Percentiles rank a stretch among this genome's conserved stretches.
Conservation (phyloP, 2,329 filamentous ascomycete genomes). For the Chrysoporthe cubensis region DNA sequence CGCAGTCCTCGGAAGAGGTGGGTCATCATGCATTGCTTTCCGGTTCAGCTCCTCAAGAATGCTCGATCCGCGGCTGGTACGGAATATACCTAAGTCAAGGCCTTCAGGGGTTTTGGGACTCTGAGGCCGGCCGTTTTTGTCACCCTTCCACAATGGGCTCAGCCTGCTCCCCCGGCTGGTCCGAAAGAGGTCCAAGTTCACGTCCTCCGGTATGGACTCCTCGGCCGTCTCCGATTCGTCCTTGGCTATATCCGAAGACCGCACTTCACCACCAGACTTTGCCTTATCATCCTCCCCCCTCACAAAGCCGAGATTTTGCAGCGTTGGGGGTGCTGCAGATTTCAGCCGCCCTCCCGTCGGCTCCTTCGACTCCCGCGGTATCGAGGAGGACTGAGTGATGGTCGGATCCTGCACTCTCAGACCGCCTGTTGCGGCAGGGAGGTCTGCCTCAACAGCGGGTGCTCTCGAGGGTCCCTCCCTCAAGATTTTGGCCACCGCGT, state of each 20-base stretch:
- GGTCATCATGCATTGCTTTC: neutral
- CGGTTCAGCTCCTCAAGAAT: constrained; percentile 16
- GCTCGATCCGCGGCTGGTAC: constrained; percentile 6
- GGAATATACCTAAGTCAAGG: constrained; percentile 11
- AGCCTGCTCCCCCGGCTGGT: constrained; percentile 23
- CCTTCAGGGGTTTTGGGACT: constrained; percentile 9
- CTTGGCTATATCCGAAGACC: neutral
- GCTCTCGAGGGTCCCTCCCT: neutral
- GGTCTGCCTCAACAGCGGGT: neutral
- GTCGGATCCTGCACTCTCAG: neutral
- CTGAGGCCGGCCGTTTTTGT: constrained; percentile 12
- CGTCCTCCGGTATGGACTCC: constrained; percentile 16
- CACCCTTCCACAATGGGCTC: constrained; percentile 26
- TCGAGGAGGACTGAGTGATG: neutral
- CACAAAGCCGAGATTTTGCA: neutral
- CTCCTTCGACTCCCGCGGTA: neutral
- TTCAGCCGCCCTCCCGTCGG: too few species aligned
- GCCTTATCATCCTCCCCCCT: neutral
- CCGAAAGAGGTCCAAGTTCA: constrained; percentile 26
- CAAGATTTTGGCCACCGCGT: neutral
- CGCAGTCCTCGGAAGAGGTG: neutral
- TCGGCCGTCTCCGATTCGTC: constrained; percentile 1
- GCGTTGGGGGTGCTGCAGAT: neutral
- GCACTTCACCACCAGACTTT: neutral
- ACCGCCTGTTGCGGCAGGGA: neutral